Conservation (phyloP, 305 asterid genomes). For the Andrographis paniculata region DNA sequence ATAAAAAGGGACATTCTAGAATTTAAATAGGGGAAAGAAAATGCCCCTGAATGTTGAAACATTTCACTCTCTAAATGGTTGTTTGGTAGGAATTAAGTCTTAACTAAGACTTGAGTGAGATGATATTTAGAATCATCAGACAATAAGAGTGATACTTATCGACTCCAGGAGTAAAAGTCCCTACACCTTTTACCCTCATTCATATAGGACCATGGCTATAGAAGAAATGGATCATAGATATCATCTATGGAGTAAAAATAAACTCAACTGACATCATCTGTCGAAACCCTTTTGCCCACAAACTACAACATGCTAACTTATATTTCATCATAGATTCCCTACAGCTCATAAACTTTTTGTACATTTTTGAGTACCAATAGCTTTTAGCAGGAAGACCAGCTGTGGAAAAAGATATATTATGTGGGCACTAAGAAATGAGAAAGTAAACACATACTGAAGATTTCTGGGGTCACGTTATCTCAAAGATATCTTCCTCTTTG, state of each 20-base stretch:
- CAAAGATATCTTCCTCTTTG: constrained; percentile 1
- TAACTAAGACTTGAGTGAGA: not conserved
- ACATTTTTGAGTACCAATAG: constrained; percentile 13
- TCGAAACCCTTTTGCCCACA: constrained; percentile 11
- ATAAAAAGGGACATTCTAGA: not conserved
- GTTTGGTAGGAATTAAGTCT: not conserved
- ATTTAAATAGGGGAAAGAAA: no score
- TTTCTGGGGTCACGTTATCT: constrained; percentile 15
- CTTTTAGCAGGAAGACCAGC: constrained; percentile 12
- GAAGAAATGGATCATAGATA: not conserved
- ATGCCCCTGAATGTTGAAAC: not conserved
- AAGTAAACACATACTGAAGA: constrained; percentile 16
- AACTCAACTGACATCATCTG: constrained; percentile 23
- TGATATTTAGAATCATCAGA: not conserved
- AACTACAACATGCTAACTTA: constrained; percentile 14
- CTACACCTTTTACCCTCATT: not conserved
- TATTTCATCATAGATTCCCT: constrained; percentile 25
- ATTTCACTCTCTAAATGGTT: constrained; percentile 9
- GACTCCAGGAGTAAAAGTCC: not conserved
- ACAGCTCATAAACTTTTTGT: constrained; percentile 18
- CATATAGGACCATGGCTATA: not conserved
- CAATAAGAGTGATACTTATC: not conserved
- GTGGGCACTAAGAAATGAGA: constrained; percentile 14
- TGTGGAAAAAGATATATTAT: constrained; percentile 2
- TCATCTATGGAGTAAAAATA: not conserved